Percentiles rank a stretch among this genome's conserved stretches.
phyloP scores from a whole-genome alignment of 495 filamentous ascomycete genomes.

The Aspergillus homomorphus region DNA sequence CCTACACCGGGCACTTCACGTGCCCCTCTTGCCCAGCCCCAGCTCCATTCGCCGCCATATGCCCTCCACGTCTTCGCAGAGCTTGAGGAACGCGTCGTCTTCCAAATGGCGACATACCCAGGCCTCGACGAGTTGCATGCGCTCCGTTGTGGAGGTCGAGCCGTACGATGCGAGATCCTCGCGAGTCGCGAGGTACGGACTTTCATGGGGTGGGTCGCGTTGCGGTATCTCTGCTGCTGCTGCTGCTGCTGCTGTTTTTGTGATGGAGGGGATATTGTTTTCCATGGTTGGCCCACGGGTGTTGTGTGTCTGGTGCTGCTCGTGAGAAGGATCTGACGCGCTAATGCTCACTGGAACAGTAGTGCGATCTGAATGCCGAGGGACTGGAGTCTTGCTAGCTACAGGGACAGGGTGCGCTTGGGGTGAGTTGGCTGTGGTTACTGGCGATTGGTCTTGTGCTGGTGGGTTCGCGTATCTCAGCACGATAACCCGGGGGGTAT shows the following conservation, averaged over 20 bases:
- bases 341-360: no score
- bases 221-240: slow-evolving; percentile 9
- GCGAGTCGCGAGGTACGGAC: slow-evolving; percentile 8
- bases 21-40: slow-evolving; percentile 34
- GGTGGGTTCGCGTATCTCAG: neutral
- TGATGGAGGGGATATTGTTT: neutral
- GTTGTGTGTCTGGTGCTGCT: no score
- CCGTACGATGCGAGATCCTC: slow-evolving; percentile 37
- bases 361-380: neutral
- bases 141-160: slow-evolving; percentile 31
- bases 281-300: neutral
- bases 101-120: slow-evolving; percentile 45
- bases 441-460: neutral
- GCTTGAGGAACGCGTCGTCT: slow-evolving; percentile 42
- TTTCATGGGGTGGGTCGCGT: slow-evolving; percentile 15
- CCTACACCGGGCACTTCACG: slow-evolving; percentile 2
- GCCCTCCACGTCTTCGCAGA: slow-evolving; percentile 45
- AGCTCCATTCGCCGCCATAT: slow-evolving; percentile 44
- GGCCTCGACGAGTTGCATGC: slow-evolving; percentile 35
- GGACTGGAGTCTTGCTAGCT: neutral
- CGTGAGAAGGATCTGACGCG: no score
- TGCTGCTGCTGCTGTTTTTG: neutral
- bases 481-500: neutral
- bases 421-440: neutral
- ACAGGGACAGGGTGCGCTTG: neutral